Base-by-base conservation (phyloP, 495 filamentous ascomycete genomes). In the Aspergillus sclerotioniger region DNA sequence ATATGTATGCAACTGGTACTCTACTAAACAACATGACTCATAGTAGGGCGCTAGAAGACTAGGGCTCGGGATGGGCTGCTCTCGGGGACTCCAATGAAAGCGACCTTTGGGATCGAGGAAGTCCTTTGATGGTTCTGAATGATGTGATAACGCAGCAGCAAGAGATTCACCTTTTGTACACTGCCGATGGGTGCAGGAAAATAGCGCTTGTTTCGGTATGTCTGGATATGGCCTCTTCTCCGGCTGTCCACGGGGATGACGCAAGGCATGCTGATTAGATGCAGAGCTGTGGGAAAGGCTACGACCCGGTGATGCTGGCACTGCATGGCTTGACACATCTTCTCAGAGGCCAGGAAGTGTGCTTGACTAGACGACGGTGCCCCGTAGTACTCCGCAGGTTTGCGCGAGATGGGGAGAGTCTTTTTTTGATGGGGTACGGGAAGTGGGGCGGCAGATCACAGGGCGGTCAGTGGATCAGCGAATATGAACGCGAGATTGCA, bases 51-150 rank as follows among this genome's bases (percentile, higher is more conserved):
- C 28, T 66, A 31, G 39, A 61, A 9, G 51, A 66, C 31, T 65
- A 73, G 17, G 57, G 45, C 8, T 48, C 58, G 0, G 71, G 66
- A n/a, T 80, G 76, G 76, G 59, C 64, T 3, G 57, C 58, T 3
- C 64, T 78, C 8, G 77, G 77, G 76, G 72, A 78, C 28, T 48
- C 55, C 1, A 59, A 63, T 3, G 58, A 72, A 13, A 73, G 60
- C 43, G 53, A 68, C 15, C 62, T 78, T 15, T 80, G 76, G 77
- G 76, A 80, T 43, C 56, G 76, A 12, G 76, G 73, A 0, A 69
- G 67, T 21, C 70, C 76, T 0, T 80, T 76, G 0, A 72, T 75
- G 6, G 76, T 76, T 0, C 59, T 80, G 25, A 61, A 76, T 28
- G 73, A 80, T 56, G 51, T 74, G 17, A n/a, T 80, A 8, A 76